Evolutionary conservation across 2,329 filamentous ascomycete genomes (phyloP).

Genomic region (Alternaria angustiovoidea): DNA sequence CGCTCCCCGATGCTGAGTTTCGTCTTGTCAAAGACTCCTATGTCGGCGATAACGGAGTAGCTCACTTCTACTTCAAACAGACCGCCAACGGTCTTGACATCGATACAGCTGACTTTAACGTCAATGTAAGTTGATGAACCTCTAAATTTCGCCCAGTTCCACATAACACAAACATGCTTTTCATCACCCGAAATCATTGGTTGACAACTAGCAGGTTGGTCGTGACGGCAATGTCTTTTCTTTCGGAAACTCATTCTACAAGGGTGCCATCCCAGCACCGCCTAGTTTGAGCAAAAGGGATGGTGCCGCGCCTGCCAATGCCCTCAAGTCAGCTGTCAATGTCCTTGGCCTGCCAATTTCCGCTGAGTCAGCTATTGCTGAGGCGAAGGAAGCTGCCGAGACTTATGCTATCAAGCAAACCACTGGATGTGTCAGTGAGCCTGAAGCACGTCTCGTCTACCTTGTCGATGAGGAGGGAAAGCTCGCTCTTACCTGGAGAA

Average conservation of each 20-base stretch:
- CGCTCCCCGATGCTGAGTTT: conserved; percentile 54
- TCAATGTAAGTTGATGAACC: conserved; percentile 59
- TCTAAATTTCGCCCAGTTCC: background rate
- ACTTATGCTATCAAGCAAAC: conserved; percentile 59
- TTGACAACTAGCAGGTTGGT: conserved; percentile 52
- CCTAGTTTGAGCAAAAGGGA: conserved; percentile 53
- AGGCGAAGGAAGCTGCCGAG: conserved; percentile 47
- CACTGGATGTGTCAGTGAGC: conserved; percentile 60
- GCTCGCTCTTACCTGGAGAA: conserved; percentile 63
- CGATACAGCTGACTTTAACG: conserved; percentile 68
- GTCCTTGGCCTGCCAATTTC: conserved; percentile 54
- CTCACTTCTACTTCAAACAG: conserved; percentile 68
- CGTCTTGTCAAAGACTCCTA: conserved; percentile 64
- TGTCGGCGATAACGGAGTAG: conserved; percentile 63
- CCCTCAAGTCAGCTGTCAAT: conserved; percentile 53
- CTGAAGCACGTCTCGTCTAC: conserved; percentile 65
- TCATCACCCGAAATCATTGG: background rate
- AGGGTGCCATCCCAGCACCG: conserved; percentile 52
- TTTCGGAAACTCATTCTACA: conserved; percentile 62
- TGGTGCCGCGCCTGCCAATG: conserved; percentile 55
- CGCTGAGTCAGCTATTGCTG: conserved; percentile 52
- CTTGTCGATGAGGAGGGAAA: conserved; percentile 58
- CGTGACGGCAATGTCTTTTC: conserved; percentile 65
- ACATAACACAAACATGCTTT: background rate
- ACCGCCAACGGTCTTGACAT: conserved; percentile 66